phyloP scores from a whole-genome alignment of 495 filamentous ascomycete species.

The Aspergillus asperescens region DNA sequence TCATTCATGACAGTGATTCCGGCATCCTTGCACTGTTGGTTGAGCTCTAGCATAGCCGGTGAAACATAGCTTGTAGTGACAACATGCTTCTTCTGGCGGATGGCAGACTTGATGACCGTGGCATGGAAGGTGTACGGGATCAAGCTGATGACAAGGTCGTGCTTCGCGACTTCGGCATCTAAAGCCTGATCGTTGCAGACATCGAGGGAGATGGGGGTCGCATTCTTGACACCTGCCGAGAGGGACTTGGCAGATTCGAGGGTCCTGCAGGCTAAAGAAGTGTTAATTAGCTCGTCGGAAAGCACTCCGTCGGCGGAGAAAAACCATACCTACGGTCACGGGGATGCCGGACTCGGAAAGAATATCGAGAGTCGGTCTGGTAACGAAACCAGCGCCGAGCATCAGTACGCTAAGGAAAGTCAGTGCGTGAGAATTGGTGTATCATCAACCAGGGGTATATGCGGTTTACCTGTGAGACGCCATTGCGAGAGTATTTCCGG shows the following conservation, averaged over 20 bases:
- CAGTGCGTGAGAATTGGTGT: too few species aligned
- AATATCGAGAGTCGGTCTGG: too few species aligned
- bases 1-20: conserved; percentile 98
- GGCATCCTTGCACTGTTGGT: conserved; percentile 76
- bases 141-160: conserved; percentile 73
- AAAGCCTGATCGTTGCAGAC: conserved; percentile 68
- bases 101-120: conserved; percentile 87
- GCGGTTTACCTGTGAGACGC: too few species aligned
- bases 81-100: conserved; percentile 87
- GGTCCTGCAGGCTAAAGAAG: conserved; percentile 81
- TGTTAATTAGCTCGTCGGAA: too few species aligned
- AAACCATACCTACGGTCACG: too few species aligned
- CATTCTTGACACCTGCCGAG: conserved; percentile 61
- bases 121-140: conserved; percentile 95
- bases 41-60: conserved; percentile 86
- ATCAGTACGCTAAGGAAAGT: too few species aligned
- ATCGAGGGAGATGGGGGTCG: conserved; percentile 74
- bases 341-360: too few species aligned
- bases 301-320: too few species aligned
- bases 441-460: too few species aligned
- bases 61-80: conserved; percentile 96
- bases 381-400: too few species aligned
- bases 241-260: conserved; percentile 71
- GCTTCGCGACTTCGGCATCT: conserved; percentile 72
- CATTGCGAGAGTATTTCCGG: too few species aligned